Conservation (phyloP, 352 stramenopile genomes). For the Pythium sp. region DNA sequence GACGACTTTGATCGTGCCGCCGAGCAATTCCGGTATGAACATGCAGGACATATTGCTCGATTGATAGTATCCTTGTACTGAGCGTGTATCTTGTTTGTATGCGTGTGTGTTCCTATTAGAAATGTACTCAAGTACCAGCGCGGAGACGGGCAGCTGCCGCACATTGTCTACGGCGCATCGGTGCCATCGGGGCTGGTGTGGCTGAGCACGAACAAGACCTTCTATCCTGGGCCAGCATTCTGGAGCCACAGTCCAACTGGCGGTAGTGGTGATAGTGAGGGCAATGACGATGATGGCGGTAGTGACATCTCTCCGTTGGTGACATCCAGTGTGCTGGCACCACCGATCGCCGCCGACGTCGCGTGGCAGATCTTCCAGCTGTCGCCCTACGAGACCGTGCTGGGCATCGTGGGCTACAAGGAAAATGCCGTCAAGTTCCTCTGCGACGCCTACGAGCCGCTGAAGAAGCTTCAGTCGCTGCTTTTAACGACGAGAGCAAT, state of each 20-base stretch:
- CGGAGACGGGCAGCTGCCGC: slow-evolving; percentile 51
- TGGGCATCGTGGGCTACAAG: slow-evolving; percentile 60
- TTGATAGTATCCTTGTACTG: not conserved
- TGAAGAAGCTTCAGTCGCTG: slow-evolving; percentile 56
- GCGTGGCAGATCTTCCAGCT: slow-evolving; percentile 83
- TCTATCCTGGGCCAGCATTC: slow-evolving; percentile 76
- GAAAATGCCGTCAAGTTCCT: slow-evolving; percentile 65
- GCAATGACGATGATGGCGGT: not conserved
- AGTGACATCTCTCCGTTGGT: slow-evolving; percentile 10
- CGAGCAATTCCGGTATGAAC: slow-evolving; percentile 51
- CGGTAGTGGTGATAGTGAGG: not conserved
- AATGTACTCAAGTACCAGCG: slow-evolving; percentile 60
- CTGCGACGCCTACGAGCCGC: slow-evolving; percentile 58
- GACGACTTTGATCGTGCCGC: slow-evolving; percentile 64
- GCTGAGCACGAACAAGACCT: slow-evolving; percentile 68
- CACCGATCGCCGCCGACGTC: slow-evolving; percentile 71
- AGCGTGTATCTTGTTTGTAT: not conserved
- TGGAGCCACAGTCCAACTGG: slow-evolving; percentile 25
- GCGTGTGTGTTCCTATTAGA: slow-evolving; percentile 15
- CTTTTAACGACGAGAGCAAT: slow-evolving; percentile 32
- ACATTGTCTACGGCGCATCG: slow-evolving; percentile 75
- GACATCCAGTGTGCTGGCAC: slow-evolving; percentile 59
- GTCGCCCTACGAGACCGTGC: slow-evolving; percentile 68
- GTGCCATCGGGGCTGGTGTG: slow-evolving; percentile 46
- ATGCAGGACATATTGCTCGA: not conserved